Evolutionary conservation across 1,284 basidiomycete genomes (phyloP).

Genomic region (Cystobasidium slooffiae): DNA sequence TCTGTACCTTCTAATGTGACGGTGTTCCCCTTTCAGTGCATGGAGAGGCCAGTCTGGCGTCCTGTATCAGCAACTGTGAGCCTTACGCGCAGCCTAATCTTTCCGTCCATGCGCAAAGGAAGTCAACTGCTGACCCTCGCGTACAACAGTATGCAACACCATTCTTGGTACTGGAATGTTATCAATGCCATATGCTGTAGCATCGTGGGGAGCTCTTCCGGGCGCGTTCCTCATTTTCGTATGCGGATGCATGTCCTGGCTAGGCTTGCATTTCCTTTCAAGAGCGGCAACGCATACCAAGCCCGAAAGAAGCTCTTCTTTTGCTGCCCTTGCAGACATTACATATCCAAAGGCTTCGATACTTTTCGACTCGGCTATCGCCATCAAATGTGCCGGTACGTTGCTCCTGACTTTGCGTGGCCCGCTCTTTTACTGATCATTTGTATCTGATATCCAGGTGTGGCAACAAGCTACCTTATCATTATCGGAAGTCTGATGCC

Average conservation of each 20-base stretch:
- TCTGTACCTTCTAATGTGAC: background rate
- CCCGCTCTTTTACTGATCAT: background rate
- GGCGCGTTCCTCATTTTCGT: conserved; percentile 86
- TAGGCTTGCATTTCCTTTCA: conserved; percentile 88
- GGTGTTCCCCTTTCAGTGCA: background rate
- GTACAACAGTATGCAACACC: conserved; percentile 33
- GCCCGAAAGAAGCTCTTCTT: conserved; percentile 74
- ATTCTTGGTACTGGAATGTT: conserved; percentile 46
- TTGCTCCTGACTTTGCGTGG: background rate
- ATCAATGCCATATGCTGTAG: conserved; percentile 51
- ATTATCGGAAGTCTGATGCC: conserved; percentile 92
- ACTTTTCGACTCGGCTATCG: conserved; percentile 91
- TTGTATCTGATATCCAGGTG: conserved; percentile 72
- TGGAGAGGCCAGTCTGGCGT: conserved; percentile 34
- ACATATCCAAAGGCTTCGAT: conserved; percentile 77
- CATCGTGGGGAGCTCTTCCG: conserved; percentile 60
- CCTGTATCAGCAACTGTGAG: conserved; percentile 39
- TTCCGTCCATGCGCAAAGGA: background rate
- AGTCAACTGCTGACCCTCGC: background rate
- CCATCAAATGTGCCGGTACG: conserved; percentile 69
- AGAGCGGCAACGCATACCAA: conserved; percentile 78
- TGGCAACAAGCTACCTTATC: conserved; percentile 85
- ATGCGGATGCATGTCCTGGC: conserved; percentile 76
- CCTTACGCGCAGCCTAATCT: conserved; percentile 1
- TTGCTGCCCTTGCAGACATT: conserved; percentile 81